These are phyloP conservation scores for Alternaria brassicicola DNA, from an alignment of 2,329 filamentous ascomycete genomes.

Conservation along the genomic window DNA sequence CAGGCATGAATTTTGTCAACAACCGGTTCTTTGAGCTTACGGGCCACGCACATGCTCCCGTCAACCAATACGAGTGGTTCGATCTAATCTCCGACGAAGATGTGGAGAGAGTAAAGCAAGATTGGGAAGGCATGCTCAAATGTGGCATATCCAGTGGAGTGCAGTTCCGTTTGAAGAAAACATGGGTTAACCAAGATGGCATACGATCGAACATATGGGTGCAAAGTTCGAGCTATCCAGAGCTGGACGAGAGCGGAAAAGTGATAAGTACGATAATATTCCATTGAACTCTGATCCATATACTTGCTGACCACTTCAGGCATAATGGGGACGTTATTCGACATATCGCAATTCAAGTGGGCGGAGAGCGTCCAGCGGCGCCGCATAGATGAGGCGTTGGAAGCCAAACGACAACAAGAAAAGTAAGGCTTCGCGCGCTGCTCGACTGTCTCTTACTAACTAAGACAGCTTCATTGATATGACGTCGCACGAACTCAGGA, in stretches of 20 bases:
- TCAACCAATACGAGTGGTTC: conserved; percentile 26
- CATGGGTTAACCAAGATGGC: conserved; percentile 36
- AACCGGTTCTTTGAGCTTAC: conserved; percentile 39
- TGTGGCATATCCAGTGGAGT: conserved; percentile 23
- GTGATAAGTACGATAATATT: conserved; percentile 24
- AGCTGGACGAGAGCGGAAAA: conserved; percentile 30
- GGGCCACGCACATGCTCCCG: conserved; percentile 19
- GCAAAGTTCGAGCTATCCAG: conserved; percentile 32
- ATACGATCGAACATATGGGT: conserved; percentile 34
- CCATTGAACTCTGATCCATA: too few species aligned
- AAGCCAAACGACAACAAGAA: conserved; percentile 48
- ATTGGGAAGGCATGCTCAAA: conserved; percentile 26
- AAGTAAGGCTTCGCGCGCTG: conserved; percentile 20
- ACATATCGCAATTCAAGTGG: conserved; percentile 49
- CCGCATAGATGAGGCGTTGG: conserved; percentile 44
- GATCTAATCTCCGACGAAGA: conserved; percentile 32
- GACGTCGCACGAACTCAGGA: conserved; percentile 48
- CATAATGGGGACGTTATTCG: conserved; percentile 46
- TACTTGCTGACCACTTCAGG: conserved; percentile 8
- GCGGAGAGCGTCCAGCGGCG: conserved; percentile 44
- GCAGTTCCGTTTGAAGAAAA: conserved; percentile 37
- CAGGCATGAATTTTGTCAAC: conserved; percentile 39
- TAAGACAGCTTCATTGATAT: conserved; percentile 36
- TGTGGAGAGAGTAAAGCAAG: conserved; percentile 16
- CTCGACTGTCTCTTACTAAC: conserved; percentile 10